phyloP scores from a whole-genome alignment of 495 filamentous ascomycete genomes.

The Zalerion maritima region DNA sequence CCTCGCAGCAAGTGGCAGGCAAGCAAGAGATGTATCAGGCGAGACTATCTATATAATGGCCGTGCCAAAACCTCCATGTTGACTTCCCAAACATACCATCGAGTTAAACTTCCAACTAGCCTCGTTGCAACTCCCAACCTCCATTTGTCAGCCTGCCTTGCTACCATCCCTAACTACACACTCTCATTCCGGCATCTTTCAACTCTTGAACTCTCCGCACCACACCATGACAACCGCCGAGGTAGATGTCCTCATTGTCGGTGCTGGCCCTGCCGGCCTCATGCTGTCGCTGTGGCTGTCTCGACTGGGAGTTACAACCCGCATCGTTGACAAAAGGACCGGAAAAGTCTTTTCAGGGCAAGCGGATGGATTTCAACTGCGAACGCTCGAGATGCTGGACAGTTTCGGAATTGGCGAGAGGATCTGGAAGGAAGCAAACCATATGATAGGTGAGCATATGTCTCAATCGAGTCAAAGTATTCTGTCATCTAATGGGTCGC shows the following conservation, averaged over 20 bases:
- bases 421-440: conserved; percentile 43
- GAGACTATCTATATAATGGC: no score
- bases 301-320: conserved; percentile 39
- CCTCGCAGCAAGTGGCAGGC: no score
- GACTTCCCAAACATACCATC: no score
- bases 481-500: background rate
- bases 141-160: no score
- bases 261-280: conserved; percentile 53
- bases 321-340: conserved; percentile 46
- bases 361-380: conserved; percentile 38
- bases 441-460: conserved; percentile 29
- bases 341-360: conserved; percentile 42
- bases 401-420: conserved; percentile 49
- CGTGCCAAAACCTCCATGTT: no score
- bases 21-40: no score
- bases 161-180: no score
- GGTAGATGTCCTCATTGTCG: conserved; percentile 45
- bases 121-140: no score
- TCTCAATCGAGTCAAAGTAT: background rate
- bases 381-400: conserved; percentile 53
- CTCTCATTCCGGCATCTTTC: background rate
- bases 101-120: no score
- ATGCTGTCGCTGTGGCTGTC: conserved; percentile 52
- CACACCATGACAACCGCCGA: conserved; percentile 3
- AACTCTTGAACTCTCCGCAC: background rate